Evolutionary conservation across 1,284 basidiomycete genomes (phyloP).

Genomic region (Boletus subluridellus): DNA sequence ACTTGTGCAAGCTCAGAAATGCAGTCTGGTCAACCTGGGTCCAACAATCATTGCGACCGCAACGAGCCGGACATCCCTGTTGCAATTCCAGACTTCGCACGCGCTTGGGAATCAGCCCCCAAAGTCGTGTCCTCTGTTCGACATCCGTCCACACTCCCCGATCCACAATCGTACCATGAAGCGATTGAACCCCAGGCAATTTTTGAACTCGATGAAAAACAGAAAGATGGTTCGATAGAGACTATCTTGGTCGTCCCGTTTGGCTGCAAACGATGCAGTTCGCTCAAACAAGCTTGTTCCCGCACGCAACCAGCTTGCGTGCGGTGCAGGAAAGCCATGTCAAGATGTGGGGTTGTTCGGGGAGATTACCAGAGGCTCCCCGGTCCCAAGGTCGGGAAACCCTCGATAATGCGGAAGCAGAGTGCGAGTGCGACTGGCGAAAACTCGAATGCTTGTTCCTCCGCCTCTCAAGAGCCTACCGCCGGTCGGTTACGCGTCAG

Average conservation of each 20-base stretch:
- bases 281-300: conserved; percentile 22
- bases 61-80: background rate
- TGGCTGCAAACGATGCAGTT: conserved; percentile 16
- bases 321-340: conserved; percentile 19
- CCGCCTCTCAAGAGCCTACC: background rate
- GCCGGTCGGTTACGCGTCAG: background rate
- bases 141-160: conserved; percentile 21
- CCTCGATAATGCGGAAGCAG: background rate
- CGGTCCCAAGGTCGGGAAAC: conserved; percentile 16
- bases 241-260: conserved; percentile 25
- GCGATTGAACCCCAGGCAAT: conserved; percentile 22
- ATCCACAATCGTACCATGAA: conserved; percentile 20
- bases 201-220: conserved; percentile 28
- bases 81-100: conserved; percentile 21
- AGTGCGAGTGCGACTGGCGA: background rate
- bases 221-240: conserved; percentile 3
- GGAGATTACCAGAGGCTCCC: conserved; percentile 26
- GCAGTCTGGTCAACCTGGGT: conserved; percentile 1
- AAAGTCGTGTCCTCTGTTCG: conserved; percentile 22
- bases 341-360: background rate
- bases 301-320: conserved; percentile 20
- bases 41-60: background rate
- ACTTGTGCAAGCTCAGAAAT: conserved; percentile 3
- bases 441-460: background rate
- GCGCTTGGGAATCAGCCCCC: conserved; percentile 20